Conservation (phyloP, 1,284 basidiomycete genomes). For the Chondrostereum purpureum region DNA sequence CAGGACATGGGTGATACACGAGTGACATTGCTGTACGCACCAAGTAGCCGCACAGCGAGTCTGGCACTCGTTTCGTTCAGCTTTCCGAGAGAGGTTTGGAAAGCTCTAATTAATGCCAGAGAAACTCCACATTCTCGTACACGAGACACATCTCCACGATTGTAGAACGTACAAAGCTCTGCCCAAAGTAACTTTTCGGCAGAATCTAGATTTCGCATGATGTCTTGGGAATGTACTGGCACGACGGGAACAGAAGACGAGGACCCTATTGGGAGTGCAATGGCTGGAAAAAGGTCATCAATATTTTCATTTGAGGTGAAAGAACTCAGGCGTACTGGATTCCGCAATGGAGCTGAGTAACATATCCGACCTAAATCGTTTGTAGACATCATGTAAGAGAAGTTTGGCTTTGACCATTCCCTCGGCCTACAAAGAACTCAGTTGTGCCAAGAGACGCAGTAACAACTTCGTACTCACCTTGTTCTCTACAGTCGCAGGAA, state of each 20-base stretch:
- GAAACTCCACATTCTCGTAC: constrained; percentile 70
- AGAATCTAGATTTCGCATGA: constrained; percentile 52
- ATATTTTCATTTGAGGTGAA: background rate
- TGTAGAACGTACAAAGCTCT: constrained; percentile 51
- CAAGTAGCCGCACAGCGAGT: constrained; percentile 59
- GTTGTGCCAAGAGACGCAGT: constrained; percentile 2
- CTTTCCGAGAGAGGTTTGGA: constrained; percentile 75
- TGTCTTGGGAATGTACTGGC: constrained; percentile 48
- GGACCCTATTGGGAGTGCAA: constrained; percentile 79
- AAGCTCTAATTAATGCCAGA: constrained; percentile 63
- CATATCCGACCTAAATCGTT: constrained; percentile 76
- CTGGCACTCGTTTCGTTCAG: constrained; percentile 41
- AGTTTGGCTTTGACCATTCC: constrained; percentile 70
- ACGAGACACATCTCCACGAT: constrained; percentile 58
- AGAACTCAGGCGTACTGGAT: constrained; percentile 54
- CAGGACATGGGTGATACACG: constrained; percentile 4
- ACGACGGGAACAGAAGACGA: constrained; percentile 35
- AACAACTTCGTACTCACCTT: too few relatives aligned
- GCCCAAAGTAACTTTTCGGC: constrained; percentile 70
- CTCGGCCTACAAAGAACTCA: constrained; percentile 47
- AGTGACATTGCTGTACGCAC: constrained; percentile 32
- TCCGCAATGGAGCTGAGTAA: constrained; percentile 83
- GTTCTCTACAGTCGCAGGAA: constrained; percentile 50
- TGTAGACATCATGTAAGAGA: constrained; percentile 68
- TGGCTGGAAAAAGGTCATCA: constrained; percentile 40